Evolutionary conservation across 129 eudicot species (phyloP).

Genomic region (Calendula officinalis): DNA sequence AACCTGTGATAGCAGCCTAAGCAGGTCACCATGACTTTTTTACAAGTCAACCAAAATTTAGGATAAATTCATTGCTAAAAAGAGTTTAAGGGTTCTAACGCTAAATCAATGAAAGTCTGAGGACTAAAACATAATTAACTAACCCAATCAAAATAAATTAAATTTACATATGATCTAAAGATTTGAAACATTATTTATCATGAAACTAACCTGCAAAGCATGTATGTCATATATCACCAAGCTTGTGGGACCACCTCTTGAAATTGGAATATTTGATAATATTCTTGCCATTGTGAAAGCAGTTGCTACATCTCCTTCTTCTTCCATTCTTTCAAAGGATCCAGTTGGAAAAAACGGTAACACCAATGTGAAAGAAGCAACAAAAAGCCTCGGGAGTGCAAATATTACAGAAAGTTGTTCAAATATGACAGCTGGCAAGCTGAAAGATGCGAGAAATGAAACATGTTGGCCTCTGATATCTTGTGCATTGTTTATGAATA

Average conservation of each 20-base stretch:
- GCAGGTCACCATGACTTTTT: too few species aligned
- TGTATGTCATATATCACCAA: constrained; percentile 90
- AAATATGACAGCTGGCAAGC: constrained; percentile 84
- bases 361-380: constrained; percentile 86
- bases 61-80: too few species aligned
- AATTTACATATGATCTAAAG: neutral
- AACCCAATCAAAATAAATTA: too few species aligned
- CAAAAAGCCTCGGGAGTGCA: constrained; percentile 91
- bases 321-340: constrained; percentile 92
- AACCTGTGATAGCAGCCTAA: too few species aligned
- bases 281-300: constrained; percentile 98
- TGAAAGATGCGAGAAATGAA: constrained; percentile 89
- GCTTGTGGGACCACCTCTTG: constrained; percentile 99
- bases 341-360: constrained; percentile 97
- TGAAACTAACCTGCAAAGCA: constrained; percentile 86
- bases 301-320: constrained; percentile 98
- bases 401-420: constrained; percentile 93
- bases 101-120: too few species aligned
- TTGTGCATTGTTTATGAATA: constrained; percentile 91
- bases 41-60: too few species aligned
- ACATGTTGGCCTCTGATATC: constrained; percentile 94
- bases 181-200: constrained; percentile 1
- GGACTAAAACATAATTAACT: too few species aligned
- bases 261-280: constrained; percentile 80
- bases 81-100: too few species aligned